phyloP scores from a whole-genome alignment of 371 early-diverging fungal genomes.

The Rhizopus sp. region DNA sequence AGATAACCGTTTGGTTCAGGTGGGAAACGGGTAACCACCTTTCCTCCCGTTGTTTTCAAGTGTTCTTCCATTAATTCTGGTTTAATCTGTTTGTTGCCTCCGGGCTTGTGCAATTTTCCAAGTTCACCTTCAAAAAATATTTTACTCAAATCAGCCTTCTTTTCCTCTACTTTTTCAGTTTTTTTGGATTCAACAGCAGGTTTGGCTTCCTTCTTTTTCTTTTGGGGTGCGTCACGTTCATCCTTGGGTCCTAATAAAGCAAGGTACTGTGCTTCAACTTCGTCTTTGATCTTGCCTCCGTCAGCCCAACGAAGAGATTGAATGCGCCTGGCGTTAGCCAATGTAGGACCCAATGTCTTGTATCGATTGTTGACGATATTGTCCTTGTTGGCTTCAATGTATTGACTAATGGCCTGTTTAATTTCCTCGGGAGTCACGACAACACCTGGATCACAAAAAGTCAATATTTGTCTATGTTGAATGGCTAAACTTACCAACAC shows the following conservation, averaged over 20 bases:
- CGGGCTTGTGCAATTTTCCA: conserved; percentile 92
- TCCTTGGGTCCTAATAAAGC: conserved; percentile 94
- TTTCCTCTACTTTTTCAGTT: conserved; percentile 36
- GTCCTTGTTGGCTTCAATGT: conserved; percentile 69
- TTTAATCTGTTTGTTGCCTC: conserved; percentile 97
- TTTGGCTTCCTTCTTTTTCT: conserved; percentile 64
- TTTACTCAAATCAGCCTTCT: conserved; percentile 37
- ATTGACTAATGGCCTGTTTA: conserved; percentile 50
- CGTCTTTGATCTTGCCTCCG: conserved; percentile 81
- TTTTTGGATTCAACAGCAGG: conserved; percentile 37
- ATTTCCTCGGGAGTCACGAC: conserved; percentile 76
- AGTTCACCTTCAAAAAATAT: conserved; percentile 92
- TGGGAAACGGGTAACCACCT: conserved; percentile 98
- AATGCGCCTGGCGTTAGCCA: conserved; percentile 72
- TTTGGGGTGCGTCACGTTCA: conserved; percentile 84
- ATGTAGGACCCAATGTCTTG: conserved; percentile 71
- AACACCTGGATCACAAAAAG: conserved; percentile 37
- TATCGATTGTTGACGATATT: conserved; percentile 84
- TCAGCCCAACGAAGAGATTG: conserved; percentile 90
- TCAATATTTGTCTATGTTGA: neutral
- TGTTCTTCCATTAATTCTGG: conserved; percentile 92
- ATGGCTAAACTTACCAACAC: conserved; percentile 71
- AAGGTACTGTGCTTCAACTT: conserved; percentile 82
- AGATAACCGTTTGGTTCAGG: conserved; percentile 99
- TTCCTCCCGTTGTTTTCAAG: conserved; percentile 91